Conservation (phyloP, 2,329 filamentous ascomycete genomes). For the Sphaerulina populicola region DNA sequence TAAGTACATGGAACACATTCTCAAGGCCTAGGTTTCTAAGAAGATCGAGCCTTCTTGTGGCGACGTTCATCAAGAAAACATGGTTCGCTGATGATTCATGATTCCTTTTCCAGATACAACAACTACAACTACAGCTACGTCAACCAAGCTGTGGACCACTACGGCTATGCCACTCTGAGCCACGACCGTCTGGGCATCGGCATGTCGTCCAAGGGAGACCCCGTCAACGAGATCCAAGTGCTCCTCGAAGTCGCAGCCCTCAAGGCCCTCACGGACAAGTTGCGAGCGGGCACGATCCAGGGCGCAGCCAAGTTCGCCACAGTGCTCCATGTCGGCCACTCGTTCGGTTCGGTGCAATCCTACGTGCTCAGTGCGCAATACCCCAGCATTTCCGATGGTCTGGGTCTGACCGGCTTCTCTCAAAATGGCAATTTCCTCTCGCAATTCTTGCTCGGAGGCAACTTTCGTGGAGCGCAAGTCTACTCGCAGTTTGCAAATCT, state of each 20-base stretch:
- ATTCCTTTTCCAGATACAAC: conserved; percentile 23
- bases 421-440: conserved; percentile 41
- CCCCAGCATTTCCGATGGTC: conserved; percentile 49
- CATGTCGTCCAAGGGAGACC: conserved; percentile 50
- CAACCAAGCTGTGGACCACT: conserved; percentile 45
- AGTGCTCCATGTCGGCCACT: conserved; percentile 56
- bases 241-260: conserved; percentile 53
- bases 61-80: too few relatives aligned
- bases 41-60: too few relatives aligned
- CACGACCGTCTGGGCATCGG: conserved; percentile 58
- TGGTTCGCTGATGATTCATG: too few relatives aligned
- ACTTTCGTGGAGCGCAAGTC: conserved; percentile 30
- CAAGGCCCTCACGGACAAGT: conserved; percentile 44
- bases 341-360: conserved; percentile 53
- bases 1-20: conserved; percentile 21
- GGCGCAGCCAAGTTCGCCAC: conserved; percentile 35
- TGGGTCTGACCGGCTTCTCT: conserved; percentile 55
- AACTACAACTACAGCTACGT: conserved; percentile 57
- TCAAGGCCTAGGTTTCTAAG: too few relatives aligned
- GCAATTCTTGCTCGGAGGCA: conserved; percentile 28
- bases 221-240: conserved; percentile 53
- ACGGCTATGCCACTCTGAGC: conserved; percentile 52
- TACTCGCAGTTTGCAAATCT: conserved; percentile 25
- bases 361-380: conserved; percentile 48
- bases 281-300: conserved; percentile 42